Evolutionary conservation across 805 yeast genomes (phyloP).

Genomic region (Wickerhamiella kazuoi): DNA sequence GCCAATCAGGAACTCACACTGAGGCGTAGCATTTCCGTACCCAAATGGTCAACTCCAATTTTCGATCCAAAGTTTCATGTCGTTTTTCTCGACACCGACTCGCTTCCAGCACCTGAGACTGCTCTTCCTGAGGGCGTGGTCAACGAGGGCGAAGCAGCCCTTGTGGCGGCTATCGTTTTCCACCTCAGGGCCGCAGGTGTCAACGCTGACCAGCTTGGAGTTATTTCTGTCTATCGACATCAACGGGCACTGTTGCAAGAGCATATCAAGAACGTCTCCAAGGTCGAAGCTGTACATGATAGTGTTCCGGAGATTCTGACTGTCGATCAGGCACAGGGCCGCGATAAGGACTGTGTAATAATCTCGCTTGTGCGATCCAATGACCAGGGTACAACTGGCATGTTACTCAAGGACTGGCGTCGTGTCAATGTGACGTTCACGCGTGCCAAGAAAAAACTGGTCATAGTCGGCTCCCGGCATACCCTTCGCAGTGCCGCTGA

Average conservation of each 20-base stretch:
- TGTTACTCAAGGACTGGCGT: slow-evolving; percentile 71
- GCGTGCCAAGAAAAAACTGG: slow-evolving; percentile 66
- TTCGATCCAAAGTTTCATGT: slow-evolving; percentile 42
- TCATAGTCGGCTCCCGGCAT: slow-evolving; percentile 60
- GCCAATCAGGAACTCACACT: slow-evolving; percentile 39
- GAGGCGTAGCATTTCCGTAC: slow-evolving; percentile 22
- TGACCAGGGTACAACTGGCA: slow-evolving; percentile 46
- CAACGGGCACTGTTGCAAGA: slow-evolving; percentile 41
- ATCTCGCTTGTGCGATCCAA: slow-evolving; percentile 82
- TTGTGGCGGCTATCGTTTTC: slow-evolving; percentile 45
- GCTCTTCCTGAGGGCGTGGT: slow-evolving; percentile 42
- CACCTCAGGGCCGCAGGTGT: slow-evolving; percentile 26
- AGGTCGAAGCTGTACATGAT: no score
- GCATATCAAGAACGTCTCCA: slow-evolving; percentile 20
- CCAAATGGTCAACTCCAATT: slow-evolving; percentile 16
- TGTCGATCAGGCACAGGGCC: slow-evolving; percentile 90
- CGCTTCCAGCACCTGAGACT: slow-evolving; percentile 38
- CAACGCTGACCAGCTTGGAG: slow-evolving; percentile 44
- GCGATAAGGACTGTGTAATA: slow-evolving; percentile 83
- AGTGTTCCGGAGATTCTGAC: no score
- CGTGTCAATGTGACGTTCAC: slow-evolving; percentile 90
- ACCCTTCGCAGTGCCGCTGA: slow-evolving; percentile 39
- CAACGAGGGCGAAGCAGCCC: slow-evolving; percentile 53
- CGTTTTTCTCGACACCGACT: slow-evolving; percentile 65
- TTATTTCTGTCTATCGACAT: slow-evolving; percentile 76